Conservation (phyloP, 345 rosid genomes). For the Rhodamnia argentea region DNA sequence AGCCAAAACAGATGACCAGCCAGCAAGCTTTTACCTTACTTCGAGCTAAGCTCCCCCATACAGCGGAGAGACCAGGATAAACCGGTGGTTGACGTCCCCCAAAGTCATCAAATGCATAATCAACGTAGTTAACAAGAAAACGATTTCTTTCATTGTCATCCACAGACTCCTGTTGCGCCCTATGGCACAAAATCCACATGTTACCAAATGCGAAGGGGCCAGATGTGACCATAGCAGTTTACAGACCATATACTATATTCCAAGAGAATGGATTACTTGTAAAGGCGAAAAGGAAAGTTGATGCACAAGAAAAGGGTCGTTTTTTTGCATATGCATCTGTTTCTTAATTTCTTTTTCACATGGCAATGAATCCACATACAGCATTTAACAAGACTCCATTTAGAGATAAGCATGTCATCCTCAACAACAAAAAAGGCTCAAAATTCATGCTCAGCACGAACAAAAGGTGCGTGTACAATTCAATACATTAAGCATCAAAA, state of each 20-base stretch:
- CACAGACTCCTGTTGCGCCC: constrained; percentile 98
- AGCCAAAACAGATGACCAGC: background rate
- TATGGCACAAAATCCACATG: constrained; percentile 17
- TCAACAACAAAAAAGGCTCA: background rate
- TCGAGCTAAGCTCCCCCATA: constrained; percentile 99
- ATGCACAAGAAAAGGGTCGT: background rate
- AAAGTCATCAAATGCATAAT: constrained; percentile 97
- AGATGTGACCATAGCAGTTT: background rate
- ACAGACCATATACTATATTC: background rate
- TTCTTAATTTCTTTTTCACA: background rate
- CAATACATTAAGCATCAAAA: background rate
- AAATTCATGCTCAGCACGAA: background rate
- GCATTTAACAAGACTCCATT: background rate
- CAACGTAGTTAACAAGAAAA: constrained; percentile 85
- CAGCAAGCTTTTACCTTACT: constrained; percentile 57
- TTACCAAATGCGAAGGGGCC: background rate
- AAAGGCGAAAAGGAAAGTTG: background rate
- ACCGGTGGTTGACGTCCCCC: constrained; percentile 98
- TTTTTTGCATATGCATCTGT: background rate
- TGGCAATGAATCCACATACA: background rate
- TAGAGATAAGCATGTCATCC: background rate
- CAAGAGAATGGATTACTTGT: background rate
- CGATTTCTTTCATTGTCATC: constrained; percentile 97
- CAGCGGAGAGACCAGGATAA: constrained; percentile 95
- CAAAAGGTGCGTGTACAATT: background rate